Base-by-base conservation (phyloP, 768 basidiomycete genomes). In the Leucosporidium yakuticum region DNA sequence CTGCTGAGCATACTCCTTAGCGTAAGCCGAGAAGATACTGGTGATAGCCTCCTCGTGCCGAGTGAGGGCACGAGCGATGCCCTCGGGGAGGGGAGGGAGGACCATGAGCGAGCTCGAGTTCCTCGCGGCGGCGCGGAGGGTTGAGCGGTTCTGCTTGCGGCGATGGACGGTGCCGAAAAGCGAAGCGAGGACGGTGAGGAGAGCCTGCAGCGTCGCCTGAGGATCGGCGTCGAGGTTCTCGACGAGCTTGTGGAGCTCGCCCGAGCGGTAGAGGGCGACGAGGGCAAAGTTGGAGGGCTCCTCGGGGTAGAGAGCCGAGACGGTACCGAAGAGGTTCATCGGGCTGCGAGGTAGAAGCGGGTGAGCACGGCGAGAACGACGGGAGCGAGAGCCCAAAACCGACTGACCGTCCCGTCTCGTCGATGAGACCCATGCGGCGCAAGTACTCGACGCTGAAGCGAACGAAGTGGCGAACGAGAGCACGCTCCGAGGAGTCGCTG, bases 371-470 rank as follows among this genome's bases (percentile, higher is more conserved):
- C 23, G 25, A 19, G 12, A 54, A 83, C 83, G 17, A 86, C 78
- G 0, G 81, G 83, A 66, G 83, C 84, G 9, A 86, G 77, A 67
- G 86, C 27, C 25, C 27, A 19, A 29, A 19, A n/a, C n/a, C 84
- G 73, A 86, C 81, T 0, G 85, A 86, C 51, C 79, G 82, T 23
- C 88, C 88, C 23, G 77, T 74, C 47, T 77, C 78, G 62, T 84
- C 82, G 51, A 88, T 76, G 23, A 89, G 79, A 50, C 83, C 80
- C 8, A 82, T 77, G 8, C 86, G 84, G 48, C 86, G 82, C 15
- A 89, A 81, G 70, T 87, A 88, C 68, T 89, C 88, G 59, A 89
- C 85, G 67, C 83, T 84, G 79, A 89, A 89, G 29, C 87, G 81
- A 21, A 88, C 74, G 71, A 87, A 86, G 71, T 88, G 86, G 27